Evolutionary conservation across 1,139 yeast species (phyloP), one percentile per base, ranked within the genome.

Genomic region (Candida labiduridarum): DNA sequence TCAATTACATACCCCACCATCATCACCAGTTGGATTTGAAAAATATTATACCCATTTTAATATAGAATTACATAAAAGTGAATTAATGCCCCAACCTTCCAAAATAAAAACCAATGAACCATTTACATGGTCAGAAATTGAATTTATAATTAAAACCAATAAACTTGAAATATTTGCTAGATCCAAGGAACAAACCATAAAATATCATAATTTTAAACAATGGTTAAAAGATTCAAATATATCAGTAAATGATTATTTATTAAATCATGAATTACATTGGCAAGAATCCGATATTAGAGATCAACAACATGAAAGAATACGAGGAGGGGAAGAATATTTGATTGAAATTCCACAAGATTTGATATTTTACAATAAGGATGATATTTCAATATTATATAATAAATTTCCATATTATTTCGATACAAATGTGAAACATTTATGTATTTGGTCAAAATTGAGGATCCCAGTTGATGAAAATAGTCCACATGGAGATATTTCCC

Each of bases 391-490:
- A 29, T 59, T 76, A 42, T 62, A 59, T 53, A 76, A 76, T 58
- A 76, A 74, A 54, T 76, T 75, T 57, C 80, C 80, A 0, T 76
- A 76, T 59, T 70, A 69, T 55, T 73, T 76, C 53, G 74, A 67
- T 16, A 44, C 52, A 0, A 68, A 67, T 49, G 70, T 76, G 36
- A 58, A 56, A 30, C 81, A 76, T 58, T 62, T 75, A 50, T 76
- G 80, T 53, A 68, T 75, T 30, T 76, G 81, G 81, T 63, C 75
- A 22, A 76, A 76, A 59, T 57, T 65, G 39, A 56, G 52, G 22
- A 71, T 73, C 34, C 69, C 67, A 1, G 59, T 60, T 12, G 78
- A 73, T 57, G 67, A 67, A 18, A 52, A 57, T 31, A 67, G 72
- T 45, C 61, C 62, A 1, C 52, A 61, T 16, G 85, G 85, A 0